Evolutionary conservation across 1,139 yeast species (phyloP).

Genomic region (Spencermartinsiella ligniputridi): DNA sequence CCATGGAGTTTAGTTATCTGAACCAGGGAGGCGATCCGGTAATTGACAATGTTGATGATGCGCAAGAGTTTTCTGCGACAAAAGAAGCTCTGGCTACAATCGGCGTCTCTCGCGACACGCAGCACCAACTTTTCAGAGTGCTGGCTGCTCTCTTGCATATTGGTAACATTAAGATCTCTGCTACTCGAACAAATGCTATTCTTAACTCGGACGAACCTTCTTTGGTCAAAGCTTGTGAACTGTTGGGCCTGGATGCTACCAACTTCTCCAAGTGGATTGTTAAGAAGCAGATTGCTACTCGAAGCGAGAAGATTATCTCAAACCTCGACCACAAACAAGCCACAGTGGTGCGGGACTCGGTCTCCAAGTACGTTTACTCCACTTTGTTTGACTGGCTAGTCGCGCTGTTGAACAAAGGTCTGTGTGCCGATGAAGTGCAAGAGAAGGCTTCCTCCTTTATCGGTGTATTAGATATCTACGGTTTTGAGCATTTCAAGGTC

Average conservation of each 20-base stretch:
- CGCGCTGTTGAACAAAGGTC: conserved; percentile 69
- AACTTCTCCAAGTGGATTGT: conserved; percentile 87
- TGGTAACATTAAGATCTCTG: conserved; percentile 87
- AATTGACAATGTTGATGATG: conserved; percentile 80
- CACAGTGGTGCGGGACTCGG: conserved; percentile 88
- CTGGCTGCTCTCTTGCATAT: conserved; percentile 88
- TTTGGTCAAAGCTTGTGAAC: conserved; percentile 74
- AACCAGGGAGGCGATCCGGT: conserved; percentile 83
- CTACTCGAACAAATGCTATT: conserved; percentile 80
- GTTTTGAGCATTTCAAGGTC: conserved; percentile 91
- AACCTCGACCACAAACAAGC: conserved; percentile 84
- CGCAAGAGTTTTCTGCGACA: conserved; percentile 68
- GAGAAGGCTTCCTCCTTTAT: conserved; percentile 66
- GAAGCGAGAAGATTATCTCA: conserved; percentile 86
- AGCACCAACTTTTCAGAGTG: conserved; percentile 65
- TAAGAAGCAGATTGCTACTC: conserved; percentile 88
- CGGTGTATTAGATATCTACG: conserved; percentile 96
- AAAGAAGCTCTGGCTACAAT: conserved; percentile 71
- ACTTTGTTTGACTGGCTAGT: conserved; percentile 96
- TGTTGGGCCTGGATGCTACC: conserved; percentile 73
- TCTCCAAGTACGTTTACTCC: conserved; percentile 89
- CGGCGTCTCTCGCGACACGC: conserved; percentile 62
- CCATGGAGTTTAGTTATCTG: conserved; percentile 67
- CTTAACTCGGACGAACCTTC: conserved; percentile 84
- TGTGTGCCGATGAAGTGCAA: conserved; percentile 68